Evolutionary conservation across 371 early-diverging fungal genomes (phyloP).

Genomic region (Rhizopus sp.): DNA sequence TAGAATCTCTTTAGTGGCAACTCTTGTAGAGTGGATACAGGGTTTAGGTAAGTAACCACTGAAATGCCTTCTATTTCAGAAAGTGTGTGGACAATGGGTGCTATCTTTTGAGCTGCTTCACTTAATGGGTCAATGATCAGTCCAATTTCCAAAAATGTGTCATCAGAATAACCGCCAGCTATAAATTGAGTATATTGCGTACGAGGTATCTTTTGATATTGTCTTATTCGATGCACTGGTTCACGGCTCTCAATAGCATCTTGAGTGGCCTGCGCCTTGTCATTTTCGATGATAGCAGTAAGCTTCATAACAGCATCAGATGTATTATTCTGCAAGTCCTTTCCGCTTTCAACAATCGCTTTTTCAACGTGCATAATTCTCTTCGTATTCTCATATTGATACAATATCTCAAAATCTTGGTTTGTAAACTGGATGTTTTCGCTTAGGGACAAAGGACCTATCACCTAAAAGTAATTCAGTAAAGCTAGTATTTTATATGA

Average conservation of each 20-base stretch:
- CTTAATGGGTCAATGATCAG: constrained; percentile 78
- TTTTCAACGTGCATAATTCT: constrained; percentile 40
- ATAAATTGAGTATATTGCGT: constrained; percentile 29
- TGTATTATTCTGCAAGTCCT: neutral
- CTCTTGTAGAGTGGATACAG: constrained; percentile 48
- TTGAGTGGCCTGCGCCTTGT: constrained; percentile 22
- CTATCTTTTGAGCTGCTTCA: constrained; percentile 77
- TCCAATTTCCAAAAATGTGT: constrained; percentile 59
- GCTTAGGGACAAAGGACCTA: constrained; percentile 51
- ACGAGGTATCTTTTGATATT: constrained; percentile 20
- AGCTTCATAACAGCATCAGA: constrained; percentile 30
- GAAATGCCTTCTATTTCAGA: constrained; percentile 60
- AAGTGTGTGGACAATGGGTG: constrained; percentile 66
- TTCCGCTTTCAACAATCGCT: constrained; percentile 22
- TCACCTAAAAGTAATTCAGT: constrained; percentile 29
- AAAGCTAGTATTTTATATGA: neutral
- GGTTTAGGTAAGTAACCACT: constrained; percentile 66
- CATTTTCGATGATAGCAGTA: constrained; percentile 30
- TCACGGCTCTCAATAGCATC: constrained; percentile 15
- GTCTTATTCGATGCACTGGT: constrained; percentile 26
- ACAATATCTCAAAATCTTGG: constrained; percentile 54
- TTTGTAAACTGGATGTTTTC: constrained; percentile 33
- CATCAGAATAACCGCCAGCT: constrained; percentile 32
- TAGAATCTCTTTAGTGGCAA: constrained; percentile 86
- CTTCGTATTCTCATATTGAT: constrained; percentile 42